A percentile compares a stretch with the other conserved stretches of the same genome.
phyloP scores from a whole-genome alignment of 768 basidiomycete genomes.

The Amyloporia xantha region DNA sequence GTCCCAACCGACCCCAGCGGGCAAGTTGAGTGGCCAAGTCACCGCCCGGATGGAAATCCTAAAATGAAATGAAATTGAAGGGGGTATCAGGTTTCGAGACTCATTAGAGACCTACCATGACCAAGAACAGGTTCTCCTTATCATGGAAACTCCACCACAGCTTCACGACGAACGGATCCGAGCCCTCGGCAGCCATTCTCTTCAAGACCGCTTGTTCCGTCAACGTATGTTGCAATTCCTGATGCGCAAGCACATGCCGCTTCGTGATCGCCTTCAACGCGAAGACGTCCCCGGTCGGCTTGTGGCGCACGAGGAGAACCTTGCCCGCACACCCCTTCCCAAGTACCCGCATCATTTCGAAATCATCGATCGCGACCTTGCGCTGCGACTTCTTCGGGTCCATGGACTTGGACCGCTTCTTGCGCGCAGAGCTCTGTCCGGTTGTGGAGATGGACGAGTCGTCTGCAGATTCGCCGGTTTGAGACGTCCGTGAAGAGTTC shows the following conservation, averaged over 20 bases:
- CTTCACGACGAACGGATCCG: conserved; percentile 92
- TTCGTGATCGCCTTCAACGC: conserved; percentile 99
- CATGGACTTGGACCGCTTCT: conserved; percentile 48
- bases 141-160: conserved; percentile 98
- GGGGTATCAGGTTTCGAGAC: too few species aligned
- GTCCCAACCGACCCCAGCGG: conserved; percentile 88
- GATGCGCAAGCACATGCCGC: conserved; percentile 92
- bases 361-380: conserved; percentile 83
- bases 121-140: conserved; percentile 93
- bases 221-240: conserved; percentile 92
- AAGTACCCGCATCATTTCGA: conserved; percentile 94
- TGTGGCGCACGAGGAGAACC: conserved; percentile 85
- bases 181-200: conserved; percentile 82
- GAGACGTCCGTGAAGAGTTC: conserved; percentile 41
- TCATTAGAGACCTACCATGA: conserved; percentile 59
- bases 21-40: conserved; percentile 97
- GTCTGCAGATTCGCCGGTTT: conserved; percentile 33
- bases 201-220: conserved; percentile 95
- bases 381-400: conserved; percentile 48
- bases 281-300: conserved; percentile 63
- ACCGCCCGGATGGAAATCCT: conserved; percentile 95
- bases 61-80: too few species aligned
- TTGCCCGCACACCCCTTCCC: conserved; percentile 98
- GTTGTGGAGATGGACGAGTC: conserved; percentile 68
- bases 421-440: conserved; percentile 35